phyloP scores from a whole-genome alignment of 805 yeast species.

The Suhomyces sp. region DNA sequence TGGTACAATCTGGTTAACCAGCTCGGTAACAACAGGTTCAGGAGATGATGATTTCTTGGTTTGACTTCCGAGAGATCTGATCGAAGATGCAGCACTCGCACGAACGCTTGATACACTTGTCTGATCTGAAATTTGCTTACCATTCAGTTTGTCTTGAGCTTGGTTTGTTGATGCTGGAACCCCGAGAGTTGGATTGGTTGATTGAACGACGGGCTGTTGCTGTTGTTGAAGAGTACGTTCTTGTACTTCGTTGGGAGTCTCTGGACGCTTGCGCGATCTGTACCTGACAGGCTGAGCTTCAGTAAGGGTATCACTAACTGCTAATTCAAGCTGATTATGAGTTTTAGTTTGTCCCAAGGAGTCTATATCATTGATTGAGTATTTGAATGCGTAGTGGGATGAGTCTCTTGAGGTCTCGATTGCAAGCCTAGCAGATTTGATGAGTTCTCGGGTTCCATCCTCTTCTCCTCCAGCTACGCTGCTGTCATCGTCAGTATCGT shows the following conservation, averaged over 20 bases:
- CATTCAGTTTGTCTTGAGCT: not conserved
- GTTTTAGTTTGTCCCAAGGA: constrained; percentile 3
- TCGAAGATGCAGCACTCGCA: too few species aligned
- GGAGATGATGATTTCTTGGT: not conserved
- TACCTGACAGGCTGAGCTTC: constrained; percentile 34
- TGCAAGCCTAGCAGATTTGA: constrained; percentile 30
- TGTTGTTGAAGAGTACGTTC: constrained; percentile 22
- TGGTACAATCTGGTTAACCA: constrained; percentile 12
- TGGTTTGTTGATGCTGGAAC: not conserved
- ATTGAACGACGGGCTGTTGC: not conserved
- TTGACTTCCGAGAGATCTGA: too few species aligned
- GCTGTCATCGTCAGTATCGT: constrained; percentile 16
- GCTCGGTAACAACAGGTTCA: not conserved
- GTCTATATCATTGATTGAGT: constrained; percentile 4
- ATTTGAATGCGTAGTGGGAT: constrained; percentile 34
- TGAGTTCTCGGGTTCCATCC: constrained; percentile 21
- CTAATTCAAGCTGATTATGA: constrained; percentile 21
- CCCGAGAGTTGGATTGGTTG: not conserved
- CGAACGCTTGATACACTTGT: too few species aligned
- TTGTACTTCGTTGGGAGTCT: constrained; percentile 35
- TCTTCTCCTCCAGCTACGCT: constrained; percentile 14
- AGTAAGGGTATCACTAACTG: constrained; percentile 35
- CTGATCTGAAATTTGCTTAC: too few species aligned
- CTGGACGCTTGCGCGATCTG: constrained; percentile 29
- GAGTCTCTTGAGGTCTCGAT: constrained; percentile 34